Evolutionary conservation across 495 filamentous ascomycete species (phyloP).

Genomic region (Monascus purpureus): DNA sequence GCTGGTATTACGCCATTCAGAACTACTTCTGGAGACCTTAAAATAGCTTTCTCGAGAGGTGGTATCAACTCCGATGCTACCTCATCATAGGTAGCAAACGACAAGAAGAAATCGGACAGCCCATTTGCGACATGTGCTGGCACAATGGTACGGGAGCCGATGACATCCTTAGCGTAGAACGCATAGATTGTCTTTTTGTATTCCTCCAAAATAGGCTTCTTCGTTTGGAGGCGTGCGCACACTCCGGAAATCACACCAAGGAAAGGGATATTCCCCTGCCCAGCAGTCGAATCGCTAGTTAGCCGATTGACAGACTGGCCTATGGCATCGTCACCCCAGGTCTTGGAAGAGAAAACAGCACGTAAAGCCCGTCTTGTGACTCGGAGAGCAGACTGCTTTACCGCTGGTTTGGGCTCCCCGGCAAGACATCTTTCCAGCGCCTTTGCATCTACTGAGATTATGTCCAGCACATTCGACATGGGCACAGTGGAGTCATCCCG

Average conservation of each 20-base stretch:
- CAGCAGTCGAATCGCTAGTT: constrained; percentile 43
- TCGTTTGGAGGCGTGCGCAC: constrained; percentile 48
- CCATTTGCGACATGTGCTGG: constrained; percentile 58
- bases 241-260: constrained; percentile 81
- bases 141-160: constrained; percentile 61
- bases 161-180: constrained; percentile 74
- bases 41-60: constrained; percentile 70
- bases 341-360: constrained; percentile 45
- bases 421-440: constrained; percentile 65
- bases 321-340: constrained; percentile 44
- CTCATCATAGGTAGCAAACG: constrained; percentile 63
- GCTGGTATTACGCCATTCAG: constrained; percentile 60
- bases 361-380: constrained; percentile 62
- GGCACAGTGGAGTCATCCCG: constrained; percentile 37
- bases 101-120: constrained; percentile 68
- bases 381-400: constrained; percentile 53
- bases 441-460: constrained; percentile 48
- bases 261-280: constrained; percentile 54
- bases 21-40: constrained; percentile 83
- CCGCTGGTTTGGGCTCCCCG: constrained; percentile 37
- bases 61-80: constrained; percentile 63
- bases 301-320: constrained; percentile 49
- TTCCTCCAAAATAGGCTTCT: constrained; percentile 42
- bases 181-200: constrained; percentile 56
- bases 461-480: constrained; percentile 49